These are phyloP conservation scores for Hydnomerulius pinastri DNA, from an alignment of 768 basidiomycete genomes.

Conservation along the genomic window DNA sequence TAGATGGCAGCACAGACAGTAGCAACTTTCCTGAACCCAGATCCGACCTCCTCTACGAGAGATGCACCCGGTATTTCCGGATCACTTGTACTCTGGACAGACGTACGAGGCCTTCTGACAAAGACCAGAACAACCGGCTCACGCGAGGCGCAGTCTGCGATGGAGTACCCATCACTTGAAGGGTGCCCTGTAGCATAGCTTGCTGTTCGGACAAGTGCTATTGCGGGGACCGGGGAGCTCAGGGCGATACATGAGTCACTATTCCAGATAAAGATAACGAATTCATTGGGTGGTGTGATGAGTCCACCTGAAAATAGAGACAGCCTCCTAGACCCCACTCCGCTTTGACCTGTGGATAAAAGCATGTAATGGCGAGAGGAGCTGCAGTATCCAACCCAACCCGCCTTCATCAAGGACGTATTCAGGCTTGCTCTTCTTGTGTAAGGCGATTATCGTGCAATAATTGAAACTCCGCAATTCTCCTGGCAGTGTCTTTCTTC, in stretches of 20 bases:
- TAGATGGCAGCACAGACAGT: not conserved
- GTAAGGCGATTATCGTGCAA: slow-evolving; percentile 11
- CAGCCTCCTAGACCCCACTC: not conserved
- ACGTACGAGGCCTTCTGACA: too few species aligned
- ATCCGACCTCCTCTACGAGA: too few species aligned
- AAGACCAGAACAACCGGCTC: too few species aligned
- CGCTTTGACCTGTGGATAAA: not conserved
- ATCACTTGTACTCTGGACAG: too few species aligned
- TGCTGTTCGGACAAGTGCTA: not conserved
- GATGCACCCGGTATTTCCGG: too few species aligned
- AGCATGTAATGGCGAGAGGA: not conserved
- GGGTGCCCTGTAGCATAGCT: too few species aligned
- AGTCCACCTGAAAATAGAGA: too few species aligned
- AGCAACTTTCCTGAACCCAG: too few species aligned
- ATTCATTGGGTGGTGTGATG: slow-evolving; percentile 69
- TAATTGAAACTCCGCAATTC: slow-evolving; percentile 48
- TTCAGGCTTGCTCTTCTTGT: not conserved
- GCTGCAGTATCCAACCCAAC: not conserved
- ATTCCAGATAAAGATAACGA: slow-evolving; percentile 96
- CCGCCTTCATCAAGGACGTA: not conserved
- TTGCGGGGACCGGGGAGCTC: not conserved
- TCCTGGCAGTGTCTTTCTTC: slow-evolving; percentile 28
- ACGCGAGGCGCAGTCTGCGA: too few species aligned
- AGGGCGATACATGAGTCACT: not conserved
- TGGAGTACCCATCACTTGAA: too few species aligned